Evolutionary conservation across 306 rosid genomes (phyloP), one percentile per base, ranked within the genome.

Genomic region (Dryas octopetala): DNA sequence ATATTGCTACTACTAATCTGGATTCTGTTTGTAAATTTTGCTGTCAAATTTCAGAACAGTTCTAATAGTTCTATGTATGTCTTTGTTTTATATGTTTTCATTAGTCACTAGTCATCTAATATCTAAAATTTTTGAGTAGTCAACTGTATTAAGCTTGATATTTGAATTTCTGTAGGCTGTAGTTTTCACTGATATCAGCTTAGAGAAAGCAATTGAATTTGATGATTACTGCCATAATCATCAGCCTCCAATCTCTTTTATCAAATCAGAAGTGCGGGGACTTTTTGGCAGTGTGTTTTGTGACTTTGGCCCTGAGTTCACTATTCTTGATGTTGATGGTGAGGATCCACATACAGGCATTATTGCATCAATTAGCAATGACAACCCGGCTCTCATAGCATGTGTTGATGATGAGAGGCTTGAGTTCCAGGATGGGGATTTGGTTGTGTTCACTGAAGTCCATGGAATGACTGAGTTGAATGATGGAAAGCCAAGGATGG

Each of bases 381-480:
- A 70, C 70, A 70, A 76, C 61, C 80, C 80, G 32, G 80, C 68
- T 66, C 65, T 76, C 9, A 23, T 76, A 76, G 55, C 80, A 57
- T 76, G 80, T 38, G 80, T 76, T 8, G 80, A 76, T 76, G 80
- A 76, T 58, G 80, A 76, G 60, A 76, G 80, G 60, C 80, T 76
- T 58, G 80, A 68, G 51, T 76, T 76, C 59, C 74, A 76, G 51
- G 80, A 76, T 5, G 80, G 74, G 23, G 80, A 76, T 67, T 41
- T 68, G 47, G 80, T 76, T 76, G 50, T 76, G 67, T 76, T 76
- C 60, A 55, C 68, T n/a, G 80, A 76, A 68, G 67, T 76, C 26
- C 74, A 58, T 55, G 80, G 80, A 67, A 76, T 76, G 80, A 55
- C 50, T 1, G 80, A 76, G 14, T 48, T 76, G 68, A 76, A 68